A percentile compares a stretch with the other conserved stretches of the same genome.
phyloP scores from a whole-genome alignment of 2,329 filamentous ascomycete species.

The Gliomastix tumulicola region DNA sequence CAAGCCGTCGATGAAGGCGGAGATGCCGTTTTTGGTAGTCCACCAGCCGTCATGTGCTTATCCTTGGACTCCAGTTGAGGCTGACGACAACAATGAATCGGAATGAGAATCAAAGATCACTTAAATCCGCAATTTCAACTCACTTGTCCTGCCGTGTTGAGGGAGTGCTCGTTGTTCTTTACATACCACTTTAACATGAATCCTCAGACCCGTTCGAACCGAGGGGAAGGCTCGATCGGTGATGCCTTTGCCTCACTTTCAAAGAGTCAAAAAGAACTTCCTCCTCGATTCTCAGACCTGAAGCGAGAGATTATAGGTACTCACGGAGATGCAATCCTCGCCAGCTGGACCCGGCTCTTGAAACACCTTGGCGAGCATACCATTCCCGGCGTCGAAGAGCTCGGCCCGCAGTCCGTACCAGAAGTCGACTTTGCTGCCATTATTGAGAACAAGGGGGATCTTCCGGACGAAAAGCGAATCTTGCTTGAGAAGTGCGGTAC shows the following conservation, averaged over 20 bases:
- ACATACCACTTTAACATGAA: too few relatives aligned
- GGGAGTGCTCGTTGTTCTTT: too few relatives aligned
- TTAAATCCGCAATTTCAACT: too few relatives aligned
- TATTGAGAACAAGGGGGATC: not conserved
- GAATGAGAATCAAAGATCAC: too few relatives aligned
- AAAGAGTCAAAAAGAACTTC: not conserved
- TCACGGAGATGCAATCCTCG: not conserved
- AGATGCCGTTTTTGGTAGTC: too few relatives aligned
- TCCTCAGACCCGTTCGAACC: too few relatives aligned
- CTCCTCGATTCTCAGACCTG: not conserved
- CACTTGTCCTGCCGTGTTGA: too few relatives aligned
- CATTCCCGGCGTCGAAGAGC: not conserved
- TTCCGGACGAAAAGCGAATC: not conserved
- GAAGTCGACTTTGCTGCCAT: not conserved
- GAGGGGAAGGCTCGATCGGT: not conserved
- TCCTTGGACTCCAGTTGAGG: too few relatives aligned
- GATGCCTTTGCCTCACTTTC: not conserved
- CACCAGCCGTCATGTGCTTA: too few relatives aligned
- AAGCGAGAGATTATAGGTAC: not conserved
- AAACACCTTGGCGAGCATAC: not conserved
- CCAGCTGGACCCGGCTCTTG: not conserved
- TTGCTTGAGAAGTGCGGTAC: not conserved
- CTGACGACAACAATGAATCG: too few relatives aligned
- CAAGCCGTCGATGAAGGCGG: too few relatives aligned
- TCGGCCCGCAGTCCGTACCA: not conserved